A percentile compares a stretch with the other conserved stretches of the same genome.
phyloP scores from a whole-genome alignment of 768 basidiomycete species.

The Ephemerocybe angulata region DNA sequence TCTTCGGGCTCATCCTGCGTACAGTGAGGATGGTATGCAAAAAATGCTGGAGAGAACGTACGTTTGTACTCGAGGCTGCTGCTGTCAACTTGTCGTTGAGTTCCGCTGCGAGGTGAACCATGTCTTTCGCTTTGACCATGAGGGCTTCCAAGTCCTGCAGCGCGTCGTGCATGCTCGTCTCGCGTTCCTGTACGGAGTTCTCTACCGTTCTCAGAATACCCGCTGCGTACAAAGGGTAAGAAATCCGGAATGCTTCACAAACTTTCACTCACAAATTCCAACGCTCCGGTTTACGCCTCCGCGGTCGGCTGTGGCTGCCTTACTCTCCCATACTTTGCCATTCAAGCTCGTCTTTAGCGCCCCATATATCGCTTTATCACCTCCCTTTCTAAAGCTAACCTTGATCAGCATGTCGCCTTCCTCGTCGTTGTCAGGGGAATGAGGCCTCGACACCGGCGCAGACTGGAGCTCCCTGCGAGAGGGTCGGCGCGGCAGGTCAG shows the following conservation, averaged over 20 bases:
- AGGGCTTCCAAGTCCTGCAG: conserved; percentile 86
- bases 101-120: conserved; percentile 86
- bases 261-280: conserved; percentile 12
- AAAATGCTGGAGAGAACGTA: conserved; percentile 18
- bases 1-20: conserved; percentile 66
- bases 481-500: conserved; percentile 47
- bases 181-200: conserved; percentile 56
- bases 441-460: conserved; percentile 62
- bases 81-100: conserved; percentile 79
- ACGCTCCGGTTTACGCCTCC: conserved; percentile 4
- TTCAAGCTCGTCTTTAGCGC: conserved; percentile 68
- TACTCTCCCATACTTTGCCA: conserved; percentile 78
- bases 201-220: conserved; percentile 80
- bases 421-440: conserved; percentile 43
- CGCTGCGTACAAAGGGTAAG: conserved; percentile 40
- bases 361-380: conserved; percentile 79
- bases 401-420: conserved; percentile 53
- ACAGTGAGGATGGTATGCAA: conserved; percentile 20
- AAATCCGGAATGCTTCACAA: background rate
- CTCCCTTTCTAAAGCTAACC: conserved; percentile 89
- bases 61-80: conserved; percentile 26
- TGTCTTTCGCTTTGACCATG: conserved; percentile 88
- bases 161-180: conserved; percentile 68
- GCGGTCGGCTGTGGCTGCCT: background rate
- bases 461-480: conserved; percentile 42